phyloP scores from a whole-genome alignment of 768 basidiomycete genomes.

The Symmetrospora coprosmae region DNA sequence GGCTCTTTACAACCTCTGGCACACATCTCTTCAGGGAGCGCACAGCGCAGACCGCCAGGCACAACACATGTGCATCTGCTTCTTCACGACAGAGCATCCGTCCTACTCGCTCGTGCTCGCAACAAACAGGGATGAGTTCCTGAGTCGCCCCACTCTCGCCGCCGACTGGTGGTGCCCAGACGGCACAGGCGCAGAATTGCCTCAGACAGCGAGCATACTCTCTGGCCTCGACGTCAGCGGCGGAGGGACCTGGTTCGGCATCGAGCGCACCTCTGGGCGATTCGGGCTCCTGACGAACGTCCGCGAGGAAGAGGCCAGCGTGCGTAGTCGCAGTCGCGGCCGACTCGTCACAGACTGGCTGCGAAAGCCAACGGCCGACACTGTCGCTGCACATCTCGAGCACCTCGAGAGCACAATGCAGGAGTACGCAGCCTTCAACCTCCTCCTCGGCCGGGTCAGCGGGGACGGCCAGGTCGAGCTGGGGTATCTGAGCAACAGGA shows the following conservation, averaged over 20 bases:
- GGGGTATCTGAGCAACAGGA: conserved; percentile 11
- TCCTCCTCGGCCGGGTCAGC: conserved; percentile 34
- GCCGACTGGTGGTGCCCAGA: conserved; percentile 35
- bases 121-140: conserved; percentile 39
- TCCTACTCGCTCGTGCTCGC: conserved; percentile 31
- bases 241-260: conserved; percentile 39
- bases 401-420: conserved; percentile 19
- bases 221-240: conserved; percentile 34
- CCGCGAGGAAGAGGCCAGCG: neutral
- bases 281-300: conserved; percentile 15
- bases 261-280: conserved; percentile 23
- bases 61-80: conserved; percentile 10
- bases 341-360: conserved; percentile 17
- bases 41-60: neutral
- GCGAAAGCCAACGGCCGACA: neutral
- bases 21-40: too few relatives aligned
- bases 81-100: conserved; percentile 1
- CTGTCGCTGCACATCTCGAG: conserved; percentile 29
- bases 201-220: too few relatives aligned
- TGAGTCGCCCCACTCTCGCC: conserved; percentile 34
- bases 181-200: too few relatives aligned
- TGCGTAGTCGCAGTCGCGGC: neutral
- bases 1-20: too few relatives aligned
- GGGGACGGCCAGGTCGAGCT: neutral
- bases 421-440: conserved; percentile 38